Base-by-base conservation (phyloP, 1,139 yeast genomes). In the Taphrina flavorubra region DNA sequence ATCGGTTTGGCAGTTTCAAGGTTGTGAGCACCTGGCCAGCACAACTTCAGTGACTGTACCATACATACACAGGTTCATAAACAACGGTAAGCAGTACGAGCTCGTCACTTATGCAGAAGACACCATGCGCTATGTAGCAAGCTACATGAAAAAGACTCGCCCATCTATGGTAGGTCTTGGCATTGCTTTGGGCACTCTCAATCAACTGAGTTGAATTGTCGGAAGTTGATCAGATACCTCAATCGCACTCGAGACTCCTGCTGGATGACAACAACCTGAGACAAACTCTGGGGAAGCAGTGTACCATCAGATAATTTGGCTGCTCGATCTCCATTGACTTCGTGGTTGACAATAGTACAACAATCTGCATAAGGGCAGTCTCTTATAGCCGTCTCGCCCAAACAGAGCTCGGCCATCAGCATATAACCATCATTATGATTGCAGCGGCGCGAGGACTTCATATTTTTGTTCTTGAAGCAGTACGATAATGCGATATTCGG, bases 381-480 rank as follows among this genome's bases (percentile, higher is more conserved):
- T 49, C 36, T 49, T 8, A 11, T 10, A n/a, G 36, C 8, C 0
- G 53, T 49, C 20, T 49, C 53, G 8, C 53, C 53, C 37, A 49
- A 49, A n/a, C 53, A 49, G 36, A 49, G 53, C n/a, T 49, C 53
- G 36, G 36, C 53, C 53, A 49, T n/a, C 13, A 49, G 53, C 53
- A 49, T 20, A 20, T 49, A 49, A 6, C 53, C 53, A 11, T 49
- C 53, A 11, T 18, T n/a, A n/a, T 49, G 4, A 49, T n/a, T n/a
- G 11, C n/a, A 8, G 6, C n/a, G 36, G 31, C 36, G 36, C 8
- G 53, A 20, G 11, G 18, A 11, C 36, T 11, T 25, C 8, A 7
- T 36, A 8, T 7, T 8, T 8, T 11, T 6, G 53, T 25, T 10
- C 53, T 49, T 25, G 13, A 49, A 20, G 8, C 53, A 49, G n/a